A percentile compares a stretch with the other conserved stretches of the same genome.
Conservation (phyloP, 352 stramenopile species). For the Pythium rishiriense region DNA sequence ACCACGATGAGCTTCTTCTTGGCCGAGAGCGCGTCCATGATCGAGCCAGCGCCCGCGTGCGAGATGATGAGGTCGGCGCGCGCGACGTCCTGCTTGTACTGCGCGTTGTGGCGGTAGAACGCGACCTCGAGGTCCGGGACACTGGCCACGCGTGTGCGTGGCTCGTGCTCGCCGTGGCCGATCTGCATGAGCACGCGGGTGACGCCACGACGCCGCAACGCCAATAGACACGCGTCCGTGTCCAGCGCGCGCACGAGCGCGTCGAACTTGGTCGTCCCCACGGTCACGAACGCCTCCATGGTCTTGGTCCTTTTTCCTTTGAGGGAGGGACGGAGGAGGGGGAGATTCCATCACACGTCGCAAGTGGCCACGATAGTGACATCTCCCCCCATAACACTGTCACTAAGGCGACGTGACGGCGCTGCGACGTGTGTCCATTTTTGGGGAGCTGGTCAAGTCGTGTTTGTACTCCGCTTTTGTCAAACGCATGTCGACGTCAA, state of each 20-base stretch:
- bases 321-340: no score
- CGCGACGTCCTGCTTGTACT: constrained; percentile 90
- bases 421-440: no score
- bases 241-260: constrained; percentile 79
- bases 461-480: no score
- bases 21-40: constrained; percentile 90
- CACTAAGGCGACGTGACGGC: no score
- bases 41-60: constrained; percentile 93
- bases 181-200: constrained; percentile 79
- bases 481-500: neutral
- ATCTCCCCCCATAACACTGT: no score
- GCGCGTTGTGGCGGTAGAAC: constrained; percentile 90
- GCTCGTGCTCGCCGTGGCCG: constrained; percentile 63
- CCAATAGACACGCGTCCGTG: constrained; percentile 51
- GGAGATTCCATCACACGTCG: no score
- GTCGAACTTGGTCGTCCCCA: constrained; percentile 95
- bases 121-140: constrained; percentile 42
- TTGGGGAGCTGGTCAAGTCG: no score
- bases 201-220: constrained; percentile 58
- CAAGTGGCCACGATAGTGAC: no score
- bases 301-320: neutral
- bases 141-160: constrained; percentile 21
- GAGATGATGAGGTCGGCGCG: constrained; percentile 93
- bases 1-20: constrained; percentile 91
- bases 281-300: constrained; percentile 86